Evolutionary conservation across 768 basidiomycete genomes (phyloP).

Genomic region (Russula abietina): DNA sequence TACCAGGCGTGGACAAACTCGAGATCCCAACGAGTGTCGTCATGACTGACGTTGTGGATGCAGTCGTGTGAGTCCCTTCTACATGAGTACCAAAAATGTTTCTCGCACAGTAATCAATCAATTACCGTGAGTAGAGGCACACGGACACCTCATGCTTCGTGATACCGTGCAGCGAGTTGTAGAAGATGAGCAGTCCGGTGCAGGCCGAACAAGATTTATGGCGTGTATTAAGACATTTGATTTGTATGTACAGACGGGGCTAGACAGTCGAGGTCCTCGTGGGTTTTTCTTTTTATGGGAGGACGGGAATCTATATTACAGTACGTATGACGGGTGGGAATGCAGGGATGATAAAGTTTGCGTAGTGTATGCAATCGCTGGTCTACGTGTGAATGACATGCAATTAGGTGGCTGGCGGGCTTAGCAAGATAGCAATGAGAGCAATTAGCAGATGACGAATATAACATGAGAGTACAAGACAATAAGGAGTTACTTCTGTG

Average conservation of each 20-base stretch:
- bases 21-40: slow-evolving; percentile 71
- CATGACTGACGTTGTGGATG: slow-evolving; percentile 56
- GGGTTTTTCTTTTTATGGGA: slow-evolving; percentile 1
- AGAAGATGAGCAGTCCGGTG: slow-evolving; percentile 31
- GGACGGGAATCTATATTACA: slow-evolving; percentile 16
- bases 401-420: background rate
- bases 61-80: slow-evolving; percentile 49
- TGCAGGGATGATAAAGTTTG: slow-evolving; percentile 11
- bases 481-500: slow-evolving; percentile 1
- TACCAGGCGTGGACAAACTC: slow-evolving; percentile 68
- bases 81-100: background rate
- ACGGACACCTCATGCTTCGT: slow-evolving; percentile 40
- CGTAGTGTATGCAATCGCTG: background rate
- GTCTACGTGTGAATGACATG: slow-evolving; percentile 15
- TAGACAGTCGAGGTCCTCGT: slow-evolving; percentile 3
- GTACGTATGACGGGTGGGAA: slow-evolving; percentile 5
- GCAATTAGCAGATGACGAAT: slow-evolving; percentile 5
- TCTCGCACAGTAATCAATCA: background rate
- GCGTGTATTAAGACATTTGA: slow-evolving; percentile 5
- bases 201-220: background rate
- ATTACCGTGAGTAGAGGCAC: slow-evolving; percentile 38
- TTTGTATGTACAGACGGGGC: slow-evolving; percentile 8
- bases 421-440: slow-evolving; percentile 3
- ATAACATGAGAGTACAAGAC: slow-evolving; percentile 11
- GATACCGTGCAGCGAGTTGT: slow-evolving; percentile 52